Base-by-base conservation (phyloP, 2,329 filamentous ascomycete genomes). In the Mycosphaerella arachidis region DNA sequence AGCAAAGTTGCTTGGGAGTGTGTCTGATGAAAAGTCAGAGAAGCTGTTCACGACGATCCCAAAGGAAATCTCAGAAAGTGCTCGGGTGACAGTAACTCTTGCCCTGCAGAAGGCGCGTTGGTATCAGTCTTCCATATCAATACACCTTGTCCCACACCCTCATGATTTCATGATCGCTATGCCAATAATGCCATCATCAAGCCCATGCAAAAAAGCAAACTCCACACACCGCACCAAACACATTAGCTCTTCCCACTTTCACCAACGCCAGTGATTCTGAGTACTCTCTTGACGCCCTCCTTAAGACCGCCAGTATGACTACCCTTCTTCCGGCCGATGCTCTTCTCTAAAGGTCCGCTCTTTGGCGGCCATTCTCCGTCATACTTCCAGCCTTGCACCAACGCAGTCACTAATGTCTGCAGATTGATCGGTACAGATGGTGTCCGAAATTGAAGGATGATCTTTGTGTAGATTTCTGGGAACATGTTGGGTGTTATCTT, bases 361-460 rank as follows among this genome's bases (percentile, higher is more conserved):
- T 84, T 85, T 1, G 90, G 91, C 4, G 93, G 92, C 93, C 93
- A 97, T 74, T 96, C 91, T 16, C 92, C 92, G 68, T 94, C 91
- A 45, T 90, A 83, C 74, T 95, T 96, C 93, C 93, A 97, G 48
- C 93, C 93, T 30, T 88, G 82, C 0, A 97, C 92, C 65, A 93
- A 89, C 12, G 90, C 86, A 9, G 86, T 83, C 24, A 90, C 85
- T 78, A 97, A 87, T 68, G 96, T 91, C 31, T 82, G 78, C 0
- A 97, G 83, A 68, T 96, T 97, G 70, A 97, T 89, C 3, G 93
- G 93, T 16, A 95, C 90, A 1, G 89, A 88, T 0, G 93, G 93
- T 2, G 91, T 90, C 64, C 94, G 83, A 40, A 82, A 84, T 69
- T 93, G 87, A 0, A 92, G 74, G 46, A 97, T 86, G 54, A 96